phyloP scores from a whole-genome alignment of 768 basidiomycete genomes.

The Agaricus subrufescens region DNA sequence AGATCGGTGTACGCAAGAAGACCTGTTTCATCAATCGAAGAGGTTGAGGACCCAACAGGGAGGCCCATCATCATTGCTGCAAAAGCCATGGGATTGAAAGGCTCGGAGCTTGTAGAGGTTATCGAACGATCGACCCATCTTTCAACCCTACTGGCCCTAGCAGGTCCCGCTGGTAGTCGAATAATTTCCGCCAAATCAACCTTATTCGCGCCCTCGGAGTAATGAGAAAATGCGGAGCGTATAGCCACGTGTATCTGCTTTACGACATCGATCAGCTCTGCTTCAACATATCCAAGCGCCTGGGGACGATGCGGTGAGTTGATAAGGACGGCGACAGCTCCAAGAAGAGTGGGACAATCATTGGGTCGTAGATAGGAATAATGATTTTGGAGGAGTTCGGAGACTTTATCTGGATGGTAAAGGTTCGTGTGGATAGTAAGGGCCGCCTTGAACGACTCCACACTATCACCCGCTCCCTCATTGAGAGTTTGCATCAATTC shows the following conservation, averaged over 20 bases:
- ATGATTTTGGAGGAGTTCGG: conserved; percentile 39
- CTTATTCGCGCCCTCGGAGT: conserved; percentile 36
- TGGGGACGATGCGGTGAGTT: conserved; percentile 21
- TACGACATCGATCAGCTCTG: conserved; percentile 46
- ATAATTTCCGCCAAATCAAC: conserved; percentile 42
- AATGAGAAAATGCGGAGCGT: conserved; percentile 39
- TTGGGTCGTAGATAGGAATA: conserved; percentile 57
- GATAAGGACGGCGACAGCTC: conserved; percentile 36
- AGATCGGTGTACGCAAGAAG: conserved; percentile 46
- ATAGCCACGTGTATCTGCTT: conserved; percentile 39
- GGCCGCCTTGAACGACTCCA: conserved; percentile 50
- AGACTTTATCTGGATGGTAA: conserved; percentile 28
- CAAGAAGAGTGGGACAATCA: conserved; percentile 43
- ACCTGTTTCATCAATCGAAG: conserved; percentile 25
- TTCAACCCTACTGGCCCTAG: conserved; percentile 44
- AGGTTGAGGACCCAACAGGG: conserved; percentile 19
- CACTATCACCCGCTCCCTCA: conserved; percentile 40
- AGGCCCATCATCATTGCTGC: conserved; percentile 60
- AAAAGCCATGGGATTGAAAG: conserved; percentile 50
- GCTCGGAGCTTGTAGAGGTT: conserved; percentile 28
- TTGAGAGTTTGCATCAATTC: conserved; percentile 28
- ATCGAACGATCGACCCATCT: conserved; percentile 47
- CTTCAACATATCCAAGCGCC: conserved; percentile 42
- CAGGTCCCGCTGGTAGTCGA: conserved; percentile 31
- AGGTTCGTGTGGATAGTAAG: conserved; percentile 45